Base-by-base conservation (phyloP, 305 asterid species). In the Stenogyne calaminthoides region DNA sequence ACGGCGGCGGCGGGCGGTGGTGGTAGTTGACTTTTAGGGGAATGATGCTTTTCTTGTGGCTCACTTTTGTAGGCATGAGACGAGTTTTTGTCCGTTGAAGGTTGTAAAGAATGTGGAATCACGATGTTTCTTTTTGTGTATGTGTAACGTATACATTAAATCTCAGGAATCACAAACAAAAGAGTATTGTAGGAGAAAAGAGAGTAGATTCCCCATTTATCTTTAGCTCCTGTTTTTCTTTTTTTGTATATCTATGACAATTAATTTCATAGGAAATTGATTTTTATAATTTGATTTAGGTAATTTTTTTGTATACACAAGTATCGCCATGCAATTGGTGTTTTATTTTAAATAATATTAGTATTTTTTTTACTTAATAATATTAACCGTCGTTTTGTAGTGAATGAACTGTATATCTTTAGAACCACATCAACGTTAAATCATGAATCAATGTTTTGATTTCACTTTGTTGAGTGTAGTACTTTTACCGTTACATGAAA, bases 31-130 rank as follows among this genome's bases (percentile, higher is more conserved):
- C 84, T 54, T 55, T 9, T 80, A 69, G 71, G 68, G 74, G 60
- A 59, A 72, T 36, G 77, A 82, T 89, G 83, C 88, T 82, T 86
- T 86, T 73, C 88, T 86, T 84, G 76, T 79, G 46, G 7, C 51
- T 81, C 88, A 86, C 88, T 86, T 80, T 71, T 77, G 77, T 79
- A 74, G 79, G 75, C 57, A 27, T 4, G 71, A 79, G 82, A 80
- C 72, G 73, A 74, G 82, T 78, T 84, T 88, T 82, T 79, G 84
- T 77, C 86, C 81, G 81, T 81, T 77, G 80, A 77, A 73, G 77
- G 76, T 52, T 62, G 81, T 65, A 83, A 59, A 81, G 92, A 85
- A 87, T 87, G 87, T 84, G 71, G 74, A 70, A 71, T 77, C 77
- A 76, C 87, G 68, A 77, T 74, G 72, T 80, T 67, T 19, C 32